Evolutionary conservation across 164 flowering plant genomes (phyloP), one percentile per base, ranked within the genome.

Genomic region (Liriodendron chinense): DNA sequence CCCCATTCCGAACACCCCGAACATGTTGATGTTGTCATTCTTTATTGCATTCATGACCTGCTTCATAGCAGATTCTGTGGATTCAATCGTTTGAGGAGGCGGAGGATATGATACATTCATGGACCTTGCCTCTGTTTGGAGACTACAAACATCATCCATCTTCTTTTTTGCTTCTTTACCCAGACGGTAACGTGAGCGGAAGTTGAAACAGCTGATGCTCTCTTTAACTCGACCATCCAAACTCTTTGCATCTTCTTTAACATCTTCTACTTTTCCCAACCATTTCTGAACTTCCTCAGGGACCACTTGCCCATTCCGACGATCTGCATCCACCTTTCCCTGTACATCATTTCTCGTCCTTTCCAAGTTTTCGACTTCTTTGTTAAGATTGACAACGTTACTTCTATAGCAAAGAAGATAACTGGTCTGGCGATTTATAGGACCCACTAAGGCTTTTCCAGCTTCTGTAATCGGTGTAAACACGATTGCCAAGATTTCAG

Each of bases 1-100:
- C 24, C 34, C 67, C 67, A 64, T 64, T 34, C 76, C 76, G 24
- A 48, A 48, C 13, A 74, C 76, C 43, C 76, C 76, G 14, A 74
- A 24, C 13, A 74, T 64, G 62, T 65, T 47, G 47, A 74, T 13
- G 13, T 64, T 73, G 2, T 64, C 69, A 64, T 73, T 34, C 34
- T 62, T 64, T 59, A 73, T 47, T 63, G 70, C 76, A 67, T 26
- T 22, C 1, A 28, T 67, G 3, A 67, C 70, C 21, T 7, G 49
- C 4, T 67, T 34, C 23, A 67, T 67, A 18, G 67, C 9, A 9
- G 13, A 12, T 64, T 64, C 1, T 12, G 20, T 64, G 13, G 24
- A 23, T 64, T 23, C 28, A 1, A 64, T 23, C 1, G 6, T 26
- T 1, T 48, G 70, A 67, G 16, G 23, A 2, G 9, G 49, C 3